Percentiles rank a stretch among this genome's conserved stretches.
Evolutionary conservation across 2,329 filamentous ascomycete genomes (phyloP).

Genomic region (Fonsecaea nubica): DNA sequence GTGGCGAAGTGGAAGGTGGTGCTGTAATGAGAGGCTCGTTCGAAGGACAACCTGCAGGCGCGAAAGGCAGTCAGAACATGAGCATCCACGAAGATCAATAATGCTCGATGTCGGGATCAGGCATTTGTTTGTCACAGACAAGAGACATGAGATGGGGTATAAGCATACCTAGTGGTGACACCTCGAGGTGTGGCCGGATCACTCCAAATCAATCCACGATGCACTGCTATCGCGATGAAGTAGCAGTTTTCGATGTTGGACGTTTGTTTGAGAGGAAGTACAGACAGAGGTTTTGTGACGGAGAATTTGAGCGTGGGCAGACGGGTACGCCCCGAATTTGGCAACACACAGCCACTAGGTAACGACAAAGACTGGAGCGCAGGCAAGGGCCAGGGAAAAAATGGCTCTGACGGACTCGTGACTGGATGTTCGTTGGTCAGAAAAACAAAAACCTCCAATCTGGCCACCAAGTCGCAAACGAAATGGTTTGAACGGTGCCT

Average conservation of each 20-base stretch:
- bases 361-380: slow-evolving; percentile 10
- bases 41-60: slow-evolving; percentile 31
- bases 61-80: slow-evolving; percentile 24
- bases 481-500: slow-evolving; percentile 24
- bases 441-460: slow-evolving; percentile 24
- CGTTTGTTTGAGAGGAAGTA: slow-evolving; percentile 26
- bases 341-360: slow-evolving; percentile 32
- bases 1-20: slow-evolving; percentile 1
- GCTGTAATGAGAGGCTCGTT: slow-evolving; percentile 21
- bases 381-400: slow-evolving; percentile 10
- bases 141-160: not conserved
- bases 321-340: slow-evolving; percentile 22
- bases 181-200: slow-evolving; percentile 22
- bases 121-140: not conserved
- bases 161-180: slow-evolving; percentile 32
- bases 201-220: slow-evolving; percentile 22
- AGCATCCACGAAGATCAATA: slow-evolving; percentile 8
- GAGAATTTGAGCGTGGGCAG: slow-evolving; percentile 20
- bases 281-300: slow-evolving; percentile 29
- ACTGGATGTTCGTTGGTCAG: slow-evolving; percentile 16
- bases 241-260: slow-evolving; percentile 22
- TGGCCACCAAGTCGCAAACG: slow-evolving; percentile 31
- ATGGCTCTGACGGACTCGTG: slow-evolving; percentile 29
- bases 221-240: slow-evolving; percentile 18
- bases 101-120: slow-evolving; percentile 1